A percentile compares a stretch with the other conserved stretches of the same genome.
These are phyloP conservation scores for Niebla homalea DNA, from an alignment of 495 filamentous ascomycete genomes.

Conservation along the genomic window DNA sequence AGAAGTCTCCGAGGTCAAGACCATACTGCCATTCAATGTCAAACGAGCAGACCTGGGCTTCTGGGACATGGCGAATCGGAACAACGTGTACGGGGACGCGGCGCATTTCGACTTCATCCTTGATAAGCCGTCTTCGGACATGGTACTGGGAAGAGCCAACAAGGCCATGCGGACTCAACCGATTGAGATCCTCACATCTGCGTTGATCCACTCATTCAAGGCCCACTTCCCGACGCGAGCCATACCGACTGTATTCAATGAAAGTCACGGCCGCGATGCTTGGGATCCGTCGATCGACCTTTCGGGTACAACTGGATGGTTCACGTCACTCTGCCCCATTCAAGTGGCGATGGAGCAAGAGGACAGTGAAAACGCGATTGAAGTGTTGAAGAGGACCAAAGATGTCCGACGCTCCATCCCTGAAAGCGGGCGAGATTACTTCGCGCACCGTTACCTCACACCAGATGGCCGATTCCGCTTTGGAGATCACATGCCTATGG, in stretches of 20 bases:
- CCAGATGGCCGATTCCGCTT: constrained; percentile 28
- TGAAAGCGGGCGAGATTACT: constrained; percentile 32
- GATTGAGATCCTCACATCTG: constrained; percentile 35
- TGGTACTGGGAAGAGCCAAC: constrained; percentile 30
- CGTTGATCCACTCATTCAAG: constrained; percentile 35
- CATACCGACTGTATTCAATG: constrained; percentile 18
- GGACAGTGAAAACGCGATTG: constrained; percentile 20
- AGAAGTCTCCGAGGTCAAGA: not conserved
- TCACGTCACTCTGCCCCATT: constrained; percentile 26
- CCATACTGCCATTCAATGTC: constrained; percentile 3
- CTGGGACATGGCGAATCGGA: constrained; percentile 8
- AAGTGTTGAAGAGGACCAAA: constrained; percentile 31
- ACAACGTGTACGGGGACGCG: constrained; percentile 34
- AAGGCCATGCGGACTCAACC: constrained; percentile 30
- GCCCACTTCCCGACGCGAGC: constrained; percentile 27
- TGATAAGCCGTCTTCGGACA: constrained; percentile 27
- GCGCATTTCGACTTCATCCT: constrained; percentile 29
- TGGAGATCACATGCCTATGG: constrained; percentile 43
- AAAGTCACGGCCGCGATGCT: constrained; percentile 24
- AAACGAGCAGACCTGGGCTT: constrained; percentile 5
- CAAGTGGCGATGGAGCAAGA: constrained; percentile 16
- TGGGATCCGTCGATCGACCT: constrained; percentile 18
- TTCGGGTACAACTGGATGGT: constrained; percentile 27
- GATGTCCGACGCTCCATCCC: constrained; percentile 29
- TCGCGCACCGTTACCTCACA: constrained; percentile 37